A percentile compares a stretch with the other conserved stretches of the same genome.
These are phyloP conservation scores for Picocystis salinarum DNA, from an alignment of 139 green algal species.

Conservation along the genomic window DNA sequence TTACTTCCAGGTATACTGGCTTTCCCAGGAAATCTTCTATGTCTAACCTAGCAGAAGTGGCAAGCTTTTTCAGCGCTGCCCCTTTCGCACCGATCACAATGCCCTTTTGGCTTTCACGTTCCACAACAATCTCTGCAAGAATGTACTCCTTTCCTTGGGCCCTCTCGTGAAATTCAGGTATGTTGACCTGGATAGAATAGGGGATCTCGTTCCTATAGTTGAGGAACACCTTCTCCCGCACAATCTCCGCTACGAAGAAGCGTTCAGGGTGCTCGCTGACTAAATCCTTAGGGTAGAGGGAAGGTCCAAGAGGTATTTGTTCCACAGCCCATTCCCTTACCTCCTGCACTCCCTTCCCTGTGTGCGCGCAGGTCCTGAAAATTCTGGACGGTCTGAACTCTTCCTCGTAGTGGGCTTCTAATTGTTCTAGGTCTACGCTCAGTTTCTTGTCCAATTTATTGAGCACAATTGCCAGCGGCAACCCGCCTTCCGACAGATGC, in stretches of 20 bases:
- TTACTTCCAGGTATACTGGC: conserved; percentile 54
- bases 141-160: conserved; percentile 45
- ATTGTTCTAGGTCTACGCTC: no score
- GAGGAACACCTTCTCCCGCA: conserved; percentile 89
- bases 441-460: conserved; percentile 4
- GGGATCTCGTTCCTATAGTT: conserved; percentile 76
- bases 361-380: conserved; percentile 22
- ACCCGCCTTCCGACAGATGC: not conserved
- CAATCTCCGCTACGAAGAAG: conserved; percentile 90
- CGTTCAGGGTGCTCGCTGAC: conserved; percentile 71
- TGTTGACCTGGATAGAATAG: conserved; percentile 37
- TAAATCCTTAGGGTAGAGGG: conserved; percentile 59
- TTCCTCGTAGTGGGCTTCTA: not conserved
- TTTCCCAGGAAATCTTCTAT: conserved; percentile 63
- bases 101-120: conserved; percentile 39
- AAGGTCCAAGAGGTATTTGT: conserved; percentile 52
- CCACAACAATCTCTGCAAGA: conserved; percentile 26
- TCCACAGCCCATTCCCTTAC: conserved; percentile 44
- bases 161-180: conserved; percentile 56
- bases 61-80: conserved; percentile 36
- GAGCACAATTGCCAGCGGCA: not conserved
- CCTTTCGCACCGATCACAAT: conserved; percentile 64
- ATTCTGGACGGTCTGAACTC: conserved; percentile 6
- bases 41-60: conserved; percentile 29
- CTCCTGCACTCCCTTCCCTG: conserved; percentile 15